A percentile compares a stretch with the other conserved stretches of the same genome.
These are phyloP conservation scores for Fusarium bactridioides DNA, from an alignment of 2,329 filamentous ascomycete species.

Conservation along the genomic window DNA sequence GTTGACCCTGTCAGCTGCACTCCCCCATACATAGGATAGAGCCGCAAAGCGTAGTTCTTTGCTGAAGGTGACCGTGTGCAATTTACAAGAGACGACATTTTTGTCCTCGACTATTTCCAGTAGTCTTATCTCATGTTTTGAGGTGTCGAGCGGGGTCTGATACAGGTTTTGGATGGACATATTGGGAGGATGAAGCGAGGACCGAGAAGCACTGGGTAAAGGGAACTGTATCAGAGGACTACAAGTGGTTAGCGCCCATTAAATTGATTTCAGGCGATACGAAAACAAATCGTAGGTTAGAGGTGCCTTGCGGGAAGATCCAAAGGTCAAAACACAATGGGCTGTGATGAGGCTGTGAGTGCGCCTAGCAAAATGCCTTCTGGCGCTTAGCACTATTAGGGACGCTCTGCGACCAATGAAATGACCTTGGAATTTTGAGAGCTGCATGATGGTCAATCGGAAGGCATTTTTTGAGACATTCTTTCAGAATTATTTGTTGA, in stretches of 20 bases:
- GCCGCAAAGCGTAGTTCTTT: neutral
- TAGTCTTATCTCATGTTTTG: neutral
- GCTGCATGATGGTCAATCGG: neutral
- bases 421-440: neutral
- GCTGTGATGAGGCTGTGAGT: neutral
- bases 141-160: neutral
- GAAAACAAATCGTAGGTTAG: accelerated
- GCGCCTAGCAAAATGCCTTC: neutral
- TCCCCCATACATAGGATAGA: neutral
- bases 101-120: neutral
- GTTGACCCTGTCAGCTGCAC: neutral
- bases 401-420: neutral
- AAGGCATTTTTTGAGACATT: neutral
- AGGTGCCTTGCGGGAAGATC: neutral
- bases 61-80: neutral
- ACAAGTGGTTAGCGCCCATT: too few relatives aligned
- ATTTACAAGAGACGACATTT: neutral
- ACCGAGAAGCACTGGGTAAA: too few relatives aligned
- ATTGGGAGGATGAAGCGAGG: neutral
- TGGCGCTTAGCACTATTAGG: neutral
- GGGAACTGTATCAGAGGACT: too few relatives aligned
- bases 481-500: neutral
- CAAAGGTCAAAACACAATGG: neutral
- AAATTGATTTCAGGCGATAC: accelerated
- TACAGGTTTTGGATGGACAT: neutral